Conservation (phyloP, 2,329 filamentous ascomycete species). For the Trematosphaeria pertusa region DNA sequence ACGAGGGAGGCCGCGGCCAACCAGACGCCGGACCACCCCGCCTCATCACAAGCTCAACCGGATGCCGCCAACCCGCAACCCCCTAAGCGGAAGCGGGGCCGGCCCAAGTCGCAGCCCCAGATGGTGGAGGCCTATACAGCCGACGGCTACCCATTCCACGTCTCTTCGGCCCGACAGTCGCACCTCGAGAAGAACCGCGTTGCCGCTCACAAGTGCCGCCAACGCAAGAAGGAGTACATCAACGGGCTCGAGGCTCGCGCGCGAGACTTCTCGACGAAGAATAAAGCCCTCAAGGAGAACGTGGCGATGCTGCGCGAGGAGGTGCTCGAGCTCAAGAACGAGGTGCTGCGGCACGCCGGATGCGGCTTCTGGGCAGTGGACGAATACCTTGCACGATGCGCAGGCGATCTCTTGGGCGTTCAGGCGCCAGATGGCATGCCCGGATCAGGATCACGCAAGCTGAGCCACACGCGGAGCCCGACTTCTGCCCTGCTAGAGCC, state of each 20-base stretch:
- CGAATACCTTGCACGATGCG: conserved; percentile 46
- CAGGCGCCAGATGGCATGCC: conserved; percentile 17
- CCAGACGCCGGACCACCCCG: conserved; percentile 6
- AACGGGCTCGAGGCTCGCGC: conserved; percentile 57
- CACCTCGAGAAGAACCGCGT: conserved; percentile 72
- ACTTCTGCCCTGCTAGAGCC: conserved; percentile 5
- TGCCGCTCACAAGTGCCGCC: conserved; percentile 76
- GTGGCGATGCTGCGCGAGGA: conserved; percentile 45
- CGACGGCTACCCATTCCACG: conserved; percentile 42
- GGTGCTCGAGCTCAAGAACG: conserved; percentile 46
- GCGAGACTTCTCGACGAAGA: conserved; percentile 46
- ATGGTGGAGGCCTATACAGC: conserved; percentile 38
- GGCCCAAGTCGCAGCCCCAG: conserved; percentile 44
- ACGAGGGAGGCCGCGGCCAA: conserved; percentile 22
- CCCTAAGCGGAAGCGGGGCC: conserved; percentile 45
- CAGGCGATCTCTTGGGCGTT: conserved; percentile 42
- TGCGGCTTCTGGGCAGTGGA: conserved; percentile 48
- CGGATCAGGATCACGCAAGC: neutral
- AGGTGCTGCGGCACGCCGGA: conserved; percentile 44
- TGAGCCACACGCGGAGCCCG: conserved; percentile 12
- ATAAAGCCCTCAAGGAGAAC: conserved; percentile 44
- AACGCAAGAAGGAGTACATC: conserved; percentile 70
- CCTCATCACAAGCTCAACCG: conserved; percentile 13
- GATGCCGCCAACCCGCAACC: conserved; percentile 30
- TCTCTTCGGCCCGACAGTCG: conserved; percentile 43